Evolutionary conservation across 140 eudicot species (phyloP).

Genomic region (Ambrosia hybrid): DNA sequence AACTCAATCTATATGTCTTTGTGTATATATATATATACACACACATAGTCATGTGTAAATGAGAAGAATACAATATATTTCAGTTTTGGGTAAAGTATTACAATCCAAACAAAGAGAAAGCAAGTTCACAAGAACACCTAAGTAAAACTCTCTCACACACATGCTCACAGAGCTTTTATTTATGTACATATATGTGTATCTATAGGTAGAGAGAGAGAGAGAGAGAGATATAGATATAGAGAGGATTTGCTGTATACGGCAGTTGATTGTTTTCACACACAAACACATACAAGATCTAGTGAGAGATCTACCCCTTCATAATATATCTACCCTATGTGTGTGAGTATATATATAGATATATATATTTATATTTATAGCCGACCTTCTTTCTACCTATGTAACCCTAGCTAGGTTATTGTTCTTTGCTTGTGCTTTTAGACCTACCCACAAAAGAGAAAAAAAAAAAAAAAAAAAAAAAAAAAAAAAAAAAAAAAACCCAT

Average conservation of each 20-base stretch:
- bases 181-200: neutral
- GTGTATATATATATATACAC: neutral
- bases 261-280: slow-evolving; percentile 26
- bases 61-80: slow-evolving; percentile 29
- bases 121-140: slow-evolving; percentile 19
- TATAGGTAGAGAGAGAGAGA: slow-evolving; percentile 7
- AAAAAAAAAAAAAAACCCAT: slow-evolving; percentile 21
- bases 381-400: slow-evolving; percentile 31
- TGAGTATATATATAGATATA: neutral
- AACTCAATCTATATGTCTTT: slow-evolving; percentile 12
- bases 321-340: slow-evolving; percentile 8
- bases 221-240: neutral
- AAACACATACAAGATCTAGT: slow-evolving; percentile 41
- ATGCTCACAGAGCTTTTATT: slow-evolving; percentile 3
- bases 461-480: slow-evolving; percentile 11
- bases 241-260: slow-evolving; percentile 39
- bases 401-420: slow-evolving; percentile 42
- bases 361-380: slow-evolving; percentile 25
- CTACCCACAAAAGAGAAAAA: slow-evolving; percentile 31
- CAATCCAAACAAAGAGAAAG: slow-evolving; percentile 32
- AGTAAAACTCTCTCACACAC: slow-evolving; percentile 13
- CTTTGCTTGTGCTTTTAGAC: slow-evolving; percentile 38
- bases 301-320: slow-evolving; percentile 4
- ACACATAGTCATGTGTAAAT: slow-evolving; percentile 14
- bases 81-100: slow-evolving; percentile 32